Conservation (phyloP, 1,284 basidiomycete genomes). For the Fomes fomentarius region DNA sequence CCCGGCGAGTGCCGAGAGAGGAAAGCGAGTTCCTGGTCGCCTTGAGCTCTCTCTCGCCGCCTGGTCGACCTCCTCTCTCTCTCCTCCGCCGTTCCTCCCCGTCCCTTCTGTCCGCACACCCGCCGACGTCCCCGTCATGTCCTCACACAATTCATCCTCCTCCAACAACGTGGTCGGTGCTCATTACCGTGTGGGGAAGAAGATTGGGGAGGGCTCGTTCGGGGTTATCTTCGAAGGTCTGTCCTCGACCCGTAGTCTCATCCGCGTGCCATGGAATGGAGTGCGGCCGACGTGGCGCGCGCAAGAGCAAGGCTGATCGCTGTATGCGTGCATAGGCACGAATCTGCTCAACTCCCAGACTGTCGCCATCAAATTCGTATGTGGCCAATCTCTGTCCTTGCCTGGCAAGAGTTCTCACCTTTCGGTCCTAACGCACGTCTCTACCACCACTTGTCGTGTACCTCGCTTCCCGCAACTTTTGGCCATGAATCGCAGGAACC, state of each 20-base stretch:
- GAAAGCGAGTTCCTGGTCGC: slow-evolving; percentile 18
- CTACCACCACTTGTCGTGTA: slow-evolving; percentile 1
- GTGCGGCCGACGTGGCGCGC: slow-evolving; percentile 4
- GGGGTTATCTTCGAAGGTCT: slow-evolving; percentile 96
- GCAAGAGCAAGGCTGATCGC: neutral
- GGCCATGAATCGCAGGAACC: slow-evolving; percentile 75
- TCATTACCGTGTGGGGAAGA: slow-evolving; percentile 87
- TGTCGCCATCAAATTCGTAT: slow-evolving; percentile 97
- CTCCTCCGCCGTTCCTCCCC: slow-evolving; percentile 10
- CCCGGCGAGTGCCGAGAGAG: slow-evolving; percentile 21
- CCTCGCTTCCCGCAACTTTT: slow-evolving; percentile 8
- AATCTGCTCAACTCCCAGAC: slow-evolving; percentile 95
- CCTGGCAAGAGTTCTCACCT: neutral
- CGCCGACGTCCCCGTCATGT: slow-evolving; percentile 57
- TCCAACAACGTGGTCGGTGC: slow-evolving; percentile 73
- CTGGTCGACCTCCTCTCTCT: slow-evolving; percentile 29
- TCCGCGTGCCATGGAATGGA: slow-evolving; percentile 3
- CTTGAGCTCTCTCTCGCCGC: slow-evolving; percentile 11
- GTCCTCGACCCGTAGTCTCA: slow-evolving; percentile 17
- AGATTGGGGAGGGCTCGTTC: slow-evolving; percentile 88
- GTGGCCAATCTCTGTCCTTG: slow-evolving; percentile 36
- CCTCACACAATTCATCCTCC: slow-evolving; percentile 53
- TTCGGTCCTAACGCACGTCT: slow-evolving; percentile 1
- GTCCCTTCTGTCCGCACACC: slow-evolving; percentile 22
- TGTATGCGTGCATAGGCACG: slow-evolving; percentile 59